Evolutionary conservation across 1,139 yeast species (phyloP), one percentile per base, ranked within the genome.

Genomic region (Debaryomycetaceae sp.): DNA sequence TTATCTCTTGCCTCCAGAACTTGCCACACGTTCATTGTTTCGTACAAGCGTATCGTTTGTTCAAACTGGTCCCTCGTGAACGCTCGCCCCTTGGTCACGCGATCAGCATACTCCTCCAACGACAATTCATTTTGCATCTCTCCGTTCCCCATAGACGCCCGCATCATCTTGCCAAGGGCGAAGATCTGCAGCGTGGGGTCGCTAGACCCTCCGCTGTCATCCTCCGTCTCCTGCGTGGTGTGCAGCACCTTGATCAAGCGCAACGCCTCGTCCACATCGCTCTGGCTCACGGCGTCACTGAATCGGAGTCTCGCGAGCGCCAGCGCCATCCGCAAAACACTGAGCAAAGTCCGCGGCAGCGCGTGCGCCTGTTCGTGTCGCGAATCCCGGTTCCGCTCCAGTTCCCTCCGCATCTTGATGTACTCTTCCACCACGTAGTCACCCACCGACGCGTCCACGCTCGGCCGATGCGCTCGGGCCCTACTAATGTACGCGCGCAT

Each of bases 241-340:
- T 87, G 83, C 16, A 95, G 85, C 13, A 83, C 95, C 42, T 79
- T 79, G 35, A 80, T 65, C 41, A 92, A 68, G 45, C 98, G 71
- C 44, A 92, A 63, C 0, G 98, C 95, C 58, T 92, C 99, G 47
- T 92, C 97, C 23, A 92, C 96, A 54, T 92, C 98, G 36, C 72
- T 82, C 30, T 66, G 58, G 16, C 66, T 67, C 6, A 92, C 98
- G 12, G 51, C 58, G 37, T 78, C 67, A 34, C 78, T 77, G 51
- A 90, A 83, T 45, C 97, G 70, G 37, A 92, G 65, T 45, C 96
- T 73, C 0, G 98, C 97, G 37, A 82, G 67, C 0, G 97, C 98
- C 56, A 90, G 97, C 1, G 98, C 73, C 68, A 92, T 67, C 59
- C 99, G 78, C 44, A 92, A 62, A 31, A 92, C 78, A 41, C 93